Evolutionary conservation across 768 basidiomycete genomes (phyloP), one percentile per base, ranked within the genome.

Genomic region (Hirschioporus abietinus): DNA sequence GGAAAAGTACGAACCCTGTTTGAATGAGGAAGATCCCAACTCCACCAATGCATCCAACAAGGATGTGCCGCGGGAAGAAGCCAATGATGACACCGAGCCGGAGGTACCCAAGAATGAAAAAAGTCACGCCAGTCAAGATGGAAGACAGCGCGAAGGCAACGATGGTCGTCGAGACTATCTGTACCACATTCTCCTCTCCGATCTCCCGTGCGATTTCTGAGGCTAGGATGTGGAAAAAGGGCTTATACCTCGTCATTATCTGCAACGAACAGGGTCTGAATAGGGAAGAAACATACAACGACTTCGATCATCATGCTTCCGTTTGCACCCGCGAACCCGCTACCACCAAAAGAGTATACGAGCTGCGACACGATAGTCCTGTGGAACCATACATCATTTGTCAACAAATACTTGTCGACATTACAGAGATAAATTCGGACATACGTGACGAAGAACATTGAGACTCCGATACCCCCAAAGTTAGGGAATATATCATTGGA

Each of bases 241-340:
- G 96, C 91, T 94, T 69, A 20, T 25, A 23, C 10, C 7, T 30
- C 36, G 64, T 36, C 59, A 24, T 24, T 30, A 17, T 57, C 18
- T 36, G 20, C 42, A 10, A 9, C 66, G 66, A 6, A 23, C 15
- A 7, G 66, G 18, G 36, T 35, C 20, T 17, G 35, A 42, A 24
- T 26, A 57, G 10, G 34, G 35, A n/a, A n/a, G 27, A 8, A 25
- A 84, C 89, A 59, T 74, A 94, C 92, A 70, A 98, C 95, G 12
- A 96, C 93, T 78, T 99, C 96, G 68, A 99, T 98, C 95, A 98
- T 97, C 95, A 96, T 95, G 69, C 92, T 94, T 7, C 92, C 93
- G 76, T 94, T 95, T 1, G 90, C 94, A 63, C 92, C 93, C 9
- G 88, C 88, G 75, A 99, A 97, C 25, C 88, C 89, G 70, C 91